Conservation (phyloP, 345 rosid species). For the Noccaea bulbosa region DNA sequence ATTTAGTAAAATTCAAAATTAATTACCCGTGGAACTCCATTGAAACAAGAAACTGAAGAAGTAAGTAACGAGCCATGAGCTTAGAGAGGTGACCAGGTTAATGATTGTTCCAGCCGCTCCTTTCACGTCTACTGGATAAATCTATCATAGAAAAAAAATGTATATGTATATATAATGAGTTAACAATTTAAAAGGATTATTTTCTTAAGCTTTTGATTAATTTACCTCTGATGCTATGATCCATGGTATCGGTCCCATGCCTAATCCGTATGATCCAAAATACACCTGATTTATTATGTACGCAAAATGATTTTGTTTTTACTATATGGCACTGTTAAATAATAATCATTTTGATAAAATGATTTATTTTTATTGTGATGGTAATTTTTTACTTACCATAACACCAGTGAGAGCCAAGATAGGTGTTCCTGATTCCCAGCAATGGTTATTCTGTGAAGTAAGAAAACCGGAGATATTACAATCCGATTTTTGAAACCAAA, state of each 20-base stretch:
- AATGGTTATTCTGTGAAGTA: conserved; percentile 52
- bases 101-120: conserved; percentile 62
- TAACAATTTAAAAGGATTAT: background rate
- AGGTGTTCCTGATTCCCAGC: conserved; percentile 42
- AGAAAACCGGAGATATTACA: background rate
- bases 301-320: background rate
- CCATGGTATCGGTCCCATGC: conserved; percentile 54
- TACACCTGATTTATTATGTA: conserved; percentile 30
- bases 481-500: background rate
- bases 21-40: conserved; percentile 58
- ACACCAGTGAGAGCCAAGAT: conserved; percentile 37
- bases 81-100: conserved; percentile 49
- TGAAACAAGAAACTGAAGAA: conserved; percentile 52
- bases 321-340: no score
- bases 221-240: conserved; percentile 47
- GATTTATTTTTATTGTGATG: no score
- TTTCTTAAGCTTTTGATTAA: background rate
- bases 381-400: conserved; percentile 18
- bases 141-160: conserved; percentile 19
- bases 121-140: conserved; percentile 61
- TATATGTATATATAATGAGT: no score
- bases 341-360: no score
- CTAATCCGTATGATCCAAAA: conserved; percentile 43
- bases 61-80: conserved; percentile 57
- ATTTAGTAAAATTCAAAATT: background rate